A percentile compares a stretch with the other conserved stretches of the same genome.
These are phyloP conservation scores for Ambrosia hybrid DNA, from an alignment of 140 eudicot genomes.

Conservation along the genomic window DNA sequence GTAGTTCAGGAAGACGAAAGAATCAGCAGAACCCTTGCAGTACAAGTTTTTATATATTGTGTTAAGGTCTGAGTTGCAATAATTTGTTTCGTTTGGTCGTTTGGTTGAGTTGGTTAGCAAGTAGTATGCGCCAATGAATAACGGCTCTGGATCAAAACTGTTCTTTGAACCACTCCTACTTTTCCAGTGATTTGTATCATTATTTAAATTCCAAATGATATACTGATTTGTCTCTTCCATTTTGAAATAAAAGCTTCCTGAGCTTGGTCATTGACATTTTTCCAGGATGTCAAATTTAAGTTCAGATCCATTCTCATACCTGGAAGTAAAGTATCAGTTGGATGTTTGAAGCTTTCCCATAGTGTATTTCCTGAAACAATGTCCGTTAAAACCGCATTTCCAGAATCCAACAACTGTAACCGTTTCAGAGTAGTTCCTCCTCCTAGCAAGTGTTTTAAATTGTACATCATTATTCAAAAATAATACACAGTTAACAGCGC, in stretches of 20 bases:
- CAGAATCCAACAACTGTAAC: slow-evolving; percentile 34
- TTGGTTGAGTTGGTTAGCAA: slow-evolving; percentile 5
- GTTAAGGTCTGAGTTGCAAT: background rate
- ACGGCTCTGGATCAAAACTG: slow-evolving; percentile 5
- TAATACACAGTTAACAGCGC: no score
- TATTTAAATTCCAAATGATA: background rate
- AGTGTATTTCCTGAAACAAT: background rate
- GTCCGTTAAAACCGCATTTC: slow-evolving; percentile 35
- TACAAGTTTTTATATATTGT: background rate
- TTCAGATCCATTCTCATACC: slow-evolving; percentile 40
- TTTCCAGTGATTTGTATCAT: background rate
- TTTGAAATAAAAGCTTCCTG: slow-evolving; percentile 26
- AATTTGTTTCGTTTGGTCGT: background rate
- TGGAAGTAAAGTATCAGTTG: slow-evolving; percentile 58
- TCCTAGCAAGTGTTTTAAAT: background rate
- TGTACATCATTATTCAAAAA: no score
- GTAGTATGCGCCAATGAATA: slow-evolving; percentile 7
- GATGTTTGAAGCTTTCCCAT: slow-evolving; percentile 46
- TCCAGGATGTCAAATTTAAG: slow-evolving; percentile 41
- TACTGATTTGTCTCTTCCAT: background rate
- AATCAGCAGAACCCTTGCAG: background rate
- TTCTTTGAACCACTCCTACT: background rate
- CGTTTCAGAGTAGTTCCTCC: slow-evolving; percentile 10
- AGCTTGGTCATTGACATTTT: slow-evolving; percentile 8
- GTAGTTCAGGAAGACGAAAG: background rate